Conservation (phyloP, 2,329 filamentous ascomycete genomes). For the Colletotrichum sp. region DNA sequence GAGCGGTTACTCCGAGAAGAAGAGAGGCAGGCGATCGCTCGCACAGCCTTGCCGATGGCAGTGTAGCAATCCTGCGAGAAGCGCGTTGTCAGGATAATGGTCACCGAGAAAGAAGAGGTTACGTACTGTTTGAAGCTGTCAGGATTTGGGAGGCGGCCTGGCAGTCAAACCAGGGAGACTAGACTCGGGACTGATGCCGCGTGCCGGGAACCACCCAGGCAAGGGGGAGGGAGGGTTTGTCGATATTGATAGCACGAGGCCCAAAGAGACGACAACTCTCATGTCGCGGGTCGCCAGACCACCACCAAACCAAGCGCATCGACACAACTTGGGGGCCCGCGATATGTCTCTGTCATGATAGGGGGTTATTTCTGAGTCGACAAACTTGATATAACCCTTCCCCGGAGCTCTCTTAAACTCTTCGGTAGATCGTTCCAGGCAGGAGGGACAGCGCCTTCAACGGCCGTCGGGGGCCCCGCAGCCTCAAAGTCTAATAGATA, state of each 20-base stretch:
- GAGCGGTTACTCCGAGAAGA: not conserved
- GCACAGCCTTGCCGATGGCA: not conserved
- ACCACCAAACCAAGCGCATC: not conserved
- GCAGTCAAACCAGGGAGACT: not conserved
- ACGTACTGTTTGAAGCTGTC: not conserved
- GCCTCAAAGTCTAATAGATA: not conserved
- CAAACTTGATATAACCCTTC: not conserved
- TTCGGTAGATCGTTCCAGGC: not conserved
- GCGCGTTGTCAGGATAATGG: not conserved
- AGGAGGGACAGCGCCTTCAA: not conserved
- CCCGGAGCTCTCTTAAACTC: not conserved
- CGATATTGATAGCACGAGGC: not conserved
- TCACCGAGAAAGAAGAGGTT: not conserved
- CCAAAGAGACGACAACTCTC: not conserved
- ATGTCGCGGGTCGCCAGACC: not conserved
- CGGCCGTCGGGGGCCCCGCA: not conserved
- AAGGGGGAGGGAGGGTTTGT: not conserved
- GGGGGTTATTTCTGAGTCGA: not conserved
- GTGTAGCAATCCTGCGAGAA: not conserved
- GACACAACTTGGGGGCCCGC: not conserved
- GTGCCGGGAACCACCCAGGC: not conserved
- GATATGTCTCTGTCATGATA: not conserved
- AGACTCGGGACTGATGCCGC: not conserved
- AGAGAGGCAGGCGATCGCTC: not conserved
- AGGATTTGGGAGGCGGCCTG: not conserved